phyloP scores from a whole-genome alignment of 441 rosid species.

The Adansonia gregorii region DNA sequence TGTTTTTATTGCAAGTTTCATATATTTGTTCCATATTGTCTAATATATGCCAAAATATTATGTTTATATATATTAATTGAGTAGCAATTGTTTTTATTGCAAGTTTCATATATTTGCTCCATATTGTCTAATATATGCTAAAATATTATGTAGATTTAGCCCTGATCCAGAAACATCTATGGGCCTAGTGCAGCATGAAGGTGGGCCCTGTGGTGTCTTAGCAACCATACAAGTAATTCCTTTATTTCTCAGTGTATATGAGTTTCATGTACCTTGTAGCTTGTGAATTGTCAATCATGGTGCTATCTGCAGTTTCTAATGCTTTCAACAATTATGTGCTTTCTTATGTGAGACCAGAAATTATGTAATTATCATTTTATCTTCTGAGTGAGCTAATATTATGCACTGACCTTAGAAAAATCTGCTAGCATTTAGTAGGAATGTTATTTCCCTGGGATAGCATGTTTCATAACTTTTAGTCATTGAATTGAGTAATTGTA shows the following conservation, averaged over 20 bases:
- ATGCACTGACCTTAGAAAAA: background rate
- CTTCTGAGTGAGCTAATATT: background rate
- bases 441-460: background rate
- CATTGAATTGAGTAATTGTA: background rate
- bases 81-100: slow-evolving; percentile 11
- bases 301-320: background rate
- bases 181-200: slow-evolving; percentile 99
- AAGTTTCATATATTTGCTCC: slow-evolving; percentile 23
- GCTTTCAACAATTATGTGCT: slow-evolving; percentile 5
- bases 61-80: slow-evolving; percentile 15
- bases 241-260: slow-evolving; percentile 35
- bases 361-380: background rate
- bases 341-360: background rate
- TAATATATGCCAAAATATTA: slow-evolving; percentile 39
- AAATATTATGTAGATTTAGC: slow-evolving; percentile 76
- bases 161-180: slow-evolving; percentile 93
- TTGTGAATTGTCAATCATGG: slow-evolving; percentile 11
- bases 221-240: slow-evolving; percentile 90
- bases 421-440: background rate
- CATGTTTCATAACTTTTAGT: background rate
- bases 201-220: slow-evolving; percentile 99
- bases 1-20: slow-evolving; percentile 16
- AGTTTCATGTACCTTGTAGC: slow-evolving; percentile 24
- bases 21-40: slow-evolving; percentile 34
- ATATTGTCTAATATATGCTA: slow-evolving; percentile 41